These are phyloP conservation scores for Moringa oleifera DNA, from an alignment of 345 rosid genomes.

Conservation along the genomic window DNA sequence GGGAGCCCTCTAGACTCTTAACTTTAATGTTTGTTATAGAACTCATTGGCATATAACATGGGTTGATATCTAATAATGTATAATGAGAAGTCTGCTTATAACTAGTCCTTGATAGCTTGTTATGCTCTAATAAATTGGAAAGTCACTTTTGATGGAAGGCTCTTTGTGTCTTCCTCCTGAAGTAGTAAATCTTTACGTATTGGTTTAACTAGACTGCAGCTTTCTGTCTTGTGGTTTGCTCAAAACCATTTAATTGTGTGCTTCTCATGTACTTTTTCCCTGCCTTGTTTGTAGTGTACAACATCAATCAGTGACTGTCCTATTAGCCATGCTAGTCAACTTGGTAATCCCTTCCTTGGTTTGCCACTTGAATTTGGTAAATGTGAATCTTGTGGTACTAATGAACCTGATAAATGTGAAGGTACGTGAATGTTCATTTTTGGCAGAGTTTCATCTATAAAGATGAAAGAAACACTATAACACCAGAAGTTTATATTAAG, in stretches of 20 bases:
- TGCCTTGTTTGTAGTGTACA: constrained; percentile 32
- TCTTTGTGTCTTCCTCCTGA: neutral
- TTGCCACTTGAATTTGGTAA: constrained; percentile 87
- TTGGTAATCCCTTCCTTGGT: constrained; percentile 80
- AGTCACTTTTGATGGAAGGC: neutral
- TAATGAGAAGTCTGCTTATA: too few relatives aligned
- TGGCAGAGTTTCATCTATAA: neutral
- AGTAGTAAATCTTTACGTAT: neutral
- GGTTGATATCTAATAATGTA: too few relatives aligned
- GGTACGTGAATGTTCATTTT: constrained; percentile 33
- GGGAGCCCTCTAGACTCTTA: too few relatives aligned
- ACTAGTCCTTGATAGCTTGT: neutral
- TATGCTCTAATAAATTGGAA: neutral
- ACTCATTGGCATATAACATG: too few relatives aligned
- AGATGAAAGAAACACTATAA: neutral
- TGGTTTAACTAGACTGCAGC: constrained; percentile 2
- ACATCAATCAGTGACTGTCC: constrained; percentile 72
- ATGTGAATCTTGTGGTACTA: constrained; percentile 88
- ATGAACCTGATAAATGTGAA: constrained; percentile 82
- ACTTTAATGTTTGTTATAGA: too few relatives aligned
- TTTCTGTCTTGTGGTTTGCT: constrained; percentile 5
- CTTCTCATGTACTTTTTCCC: constrained; percentile 8
- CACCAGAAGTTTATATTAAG: neutral
- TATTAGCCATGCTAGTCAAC: constrained; percentile 70
- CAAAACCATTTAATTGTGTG: neutral